Conservation (phyloP, 75 land plant species). For the Pinus tabuliformis region DNA sequence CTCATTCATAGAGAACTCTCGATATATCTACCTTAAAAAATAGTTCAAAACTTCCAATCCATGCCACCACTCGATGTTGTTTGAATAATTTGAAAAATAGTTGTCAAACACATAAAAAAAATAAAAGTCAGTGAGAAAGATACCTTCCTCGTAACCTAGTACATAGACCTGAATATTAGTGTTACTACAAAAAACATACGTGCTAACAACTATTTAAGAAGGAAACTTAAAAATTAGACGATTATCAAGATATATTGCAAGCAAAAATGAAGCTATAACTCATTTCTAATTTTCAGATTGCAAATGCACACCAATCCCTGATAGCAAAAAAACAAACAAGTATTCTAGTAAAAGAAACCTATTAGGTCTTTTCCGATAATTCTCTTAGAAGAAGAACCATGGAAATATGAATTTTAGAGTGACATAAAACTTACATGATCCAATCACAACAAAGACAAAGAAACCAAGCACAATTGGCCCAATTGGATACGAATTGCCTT, state of each 20-base stretch:
- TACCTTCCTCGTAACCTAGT: too few species aligned
- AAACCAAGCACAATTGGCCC: constrained; percentile 86
- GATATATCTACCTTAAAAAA: not conserved
- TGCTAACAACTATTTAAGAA: too few species aligned
- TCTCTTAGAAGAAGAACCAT: not conserved
- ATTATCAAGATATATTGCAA: not conserved
- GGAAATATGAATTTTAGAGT: not conserved
- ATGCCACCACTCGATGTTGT: constrained; percentile 75
- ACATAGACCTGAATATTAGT: too few species aligned
- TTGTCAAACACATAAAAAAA: constrained; percentile 27
- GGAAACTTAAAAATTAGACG: not conserved
- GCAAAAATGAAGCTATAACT: not conserved
- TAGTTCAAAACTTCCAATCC: constrained; percentile 17
- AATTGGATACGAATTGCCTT: constrained; percentile 61
- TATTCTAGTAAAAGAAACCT: not conserved
- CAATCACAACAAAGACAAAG: constrained; percentile 83
- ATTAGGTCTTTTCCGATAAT: not conserved
- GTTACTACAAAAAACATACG: not conserved
- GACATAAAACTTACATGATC: constrained; percentile 51
- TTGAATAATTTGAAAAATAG: constrained; percentile 74
- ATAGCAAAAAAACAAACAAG: not conserved
- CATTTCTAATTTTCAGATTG: not conserved
- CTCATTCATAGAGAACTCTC: not conserved
- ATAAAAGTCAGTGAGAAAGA: not conserved
- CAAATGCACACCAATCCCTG: not conserved